Base-by-base conservation (phyloP, 2,329 filamentous ascomycete genomes). In the Biscogniauxia marginata region DNA sequence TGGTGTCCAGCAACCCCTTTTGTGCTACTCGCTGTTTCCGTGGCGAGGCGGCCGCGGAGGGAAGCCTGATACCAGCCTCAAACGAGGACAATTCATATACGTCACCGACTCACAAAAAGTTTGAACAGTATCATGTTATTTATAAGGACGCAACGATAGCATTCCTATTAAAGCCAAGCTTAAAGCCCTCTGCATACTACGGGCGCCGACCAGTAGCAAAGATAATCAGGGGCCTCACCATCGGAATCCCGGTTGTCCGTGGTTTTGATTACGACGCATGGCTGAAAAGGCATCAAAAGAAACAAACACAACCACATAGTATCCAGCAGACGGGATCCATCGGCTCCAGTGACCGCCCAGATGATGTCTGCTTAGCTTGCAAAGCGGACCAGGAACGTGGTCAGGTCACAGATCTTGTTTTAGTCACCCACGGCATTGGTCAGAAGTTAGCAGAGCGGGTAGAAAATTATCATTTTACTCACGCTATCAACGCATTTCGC, bases 381-480 rank as follows among this genome's bases (percentile, higher is more conserved):
- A 74, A 80, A 69, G 76, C 84, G 63, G 79, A 91, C 70, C 81
- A 85, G 69, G 78, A 84, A 45, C 79, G 79, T 23, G 86, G 86
- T 1, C 85, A 86, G 58, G 90, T 96, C 4, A 93, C 89, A 0
- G 95, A 99, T 68, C 78, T 99, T 7, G 84, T 98, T 1, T 80
- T 99, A 4, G 91, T 98, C 8, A 90, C 95, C 46, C 95, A 99
- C 67, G 95, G 95, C 1, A 98, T 99, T 61, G 95, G 95, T 0
- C 95, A 99, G 71, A 98, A 99, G 71, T 82, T 98, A 50, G 96
- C 93, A 0, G 92, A 99, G 70, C 83, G 93, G 11, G 91, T 98
- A 58, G 93, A 98, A 72, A 96, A 91, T 65, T 99, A 93, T 66
- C 91, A 98, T 71, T 99, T 99, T 67, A 99, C 95, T 0, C 93